A percentile compares a stretch with the other conserved stretches of the same genome.
These are phyloP conservation scores for Clitoria ternatea DNA, from an alignment of 306 rosid species.

Conservation along the genomic window DNA sequence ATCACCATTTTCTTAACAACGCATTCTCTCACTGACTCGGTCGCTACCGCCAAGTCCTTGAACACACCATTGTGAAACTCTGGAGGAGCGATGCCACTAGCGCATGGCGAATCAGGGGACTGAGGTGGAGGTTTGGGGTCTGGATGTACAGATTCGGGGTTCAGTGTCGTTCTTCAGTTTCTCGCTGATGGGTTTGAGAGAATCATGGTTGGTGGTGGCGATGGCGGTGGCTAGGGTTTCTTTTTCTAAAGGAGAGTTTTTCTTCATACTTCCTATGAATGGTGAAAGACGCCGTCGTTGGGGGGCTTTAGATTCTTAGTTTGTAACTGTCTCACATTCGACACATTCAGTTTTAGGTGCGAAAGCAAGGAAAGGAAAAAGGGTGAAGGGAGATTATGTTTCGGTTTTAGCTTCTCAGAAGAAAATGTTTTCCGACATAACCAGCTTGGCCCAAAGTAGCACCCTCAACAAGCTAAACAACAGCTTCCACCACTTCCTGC, in stretches of 20 bases:
- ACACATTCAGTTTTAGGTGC: slow-evolving; percentile 52
- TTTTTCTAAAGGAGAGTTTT: too few species aligned
- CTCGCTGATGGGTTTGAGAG: too few species aligned
- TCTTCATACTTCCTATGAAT: too few species aligned
- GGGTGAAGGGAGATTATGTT: slow-evolving; percentile 28
- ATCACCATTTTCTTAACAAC: slow-evolving; percentile 54
- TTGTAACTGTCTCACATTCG: too few species aligned
- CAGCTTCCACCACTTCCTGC: slow-evolving; percentile 21
- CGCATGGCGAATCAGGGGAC: slow-evolving; percentile 9
- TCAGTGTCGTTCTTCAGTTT: too few species aligned
- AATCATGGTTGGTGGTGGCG: too few species aligned
- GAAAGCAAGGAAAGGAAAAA: slow-evolving; percentile 32
- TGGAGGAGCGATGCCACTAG: slow-evolving; percentile 35
- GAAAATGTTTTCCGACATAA: slow-evolving; percentile 64
- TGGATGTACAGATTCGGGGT: too few species aligned
- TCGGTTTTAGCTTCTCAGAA: slow-evolving; percentile 36
- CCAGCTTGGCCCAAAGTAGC: slow-evolving; percentile 46
- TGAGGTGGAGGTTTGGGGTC: slow-evolving; percentile 15
- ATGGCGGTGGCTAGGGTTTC: too few species aligned
- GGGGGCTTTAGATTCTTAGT: too few species aligned
- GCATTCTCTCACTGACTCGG: slow-evolving; percentile 43
- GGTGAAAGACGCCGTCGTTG: too few species aligned
- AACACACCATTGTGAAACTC: slow-evolving; percentile 84
- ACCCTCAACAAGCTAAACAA: slow-evolving; percentile 28
- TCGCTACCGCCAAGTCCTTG: slow-evolving; percentile 65